Conservation (phyloP, 2,329 filamentous ascomycete species). For the Acrocalymma vagum region DNA sequence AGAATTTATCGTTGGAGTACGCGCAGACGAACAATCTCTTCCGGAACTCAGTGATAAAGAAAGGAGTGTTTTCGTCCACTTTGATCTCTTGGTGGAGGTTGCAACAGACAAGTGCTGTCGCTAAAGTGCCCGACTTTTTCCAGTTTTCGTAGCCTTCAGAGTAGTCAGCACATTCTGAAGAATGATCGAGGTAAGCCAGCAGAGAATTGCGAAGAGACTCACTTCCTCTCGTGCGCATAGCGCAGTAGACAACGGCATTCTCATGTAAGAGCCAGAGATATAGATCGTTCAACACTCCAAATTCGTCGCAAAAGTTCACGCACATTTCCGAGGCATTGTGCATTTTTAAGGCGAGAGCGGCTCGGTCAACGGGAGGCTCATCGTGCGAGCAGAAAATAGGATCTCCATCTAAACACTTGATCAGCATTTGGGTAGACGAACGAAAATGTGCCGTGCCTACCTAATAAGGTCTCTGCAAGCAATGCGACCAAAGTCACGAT, state of each 20-base stretch:
- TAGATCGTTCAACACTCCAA: conserved; percentile 42
- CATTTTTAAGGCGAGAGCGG: conserved; percentile 29
- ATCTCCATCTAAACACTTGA: conserved; percentile 33
- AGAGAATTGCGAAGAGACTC: conserved; percentile 10
- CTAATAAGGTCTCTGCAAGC: conserved; percentile 40
- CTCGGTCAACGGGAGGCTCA: conserved; percentile 33
- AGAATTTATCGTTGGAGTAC: conserved; percentile 58
- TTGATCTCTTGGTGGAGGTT: conserved; percentile 48
- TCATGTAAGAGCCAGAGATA: conserved; percentile 46
- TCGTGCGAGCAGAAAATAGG: conserved; percentile 40
- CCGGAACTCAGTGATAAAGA: conserved; percentile 46
- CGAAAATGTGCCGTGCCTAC: conserved; percentile 12
- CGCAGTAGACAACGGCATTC: conserved; percentile 31
- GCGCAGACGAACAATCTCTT: conserved; percentile 41
- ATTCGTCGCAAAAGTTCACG: conserved; percentile 40
- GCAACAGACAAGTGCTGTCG: conserved; percentile 41
- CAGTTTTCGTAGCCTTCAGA: conserved; percentile 37
- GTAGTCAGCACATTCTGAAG: background rate
- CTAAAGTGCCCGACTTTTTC: conserved; percentile 41
- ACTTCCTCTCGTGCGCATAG: conserved; percentile 40
- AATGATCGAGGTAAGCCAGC: background rate
- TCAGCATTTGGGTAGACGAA: conserved; percentile 1
- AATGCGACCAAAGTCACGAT: conserved; percentile 49
- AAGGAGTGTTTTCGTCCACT: conserved; percentile 40
- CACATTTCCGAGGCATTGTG: conserved; percentile 40